These are phyloP conservation scores for Glycine soja DNA, from an alignment of 306 rosid species.

Conservation along the genomic window DNA sequence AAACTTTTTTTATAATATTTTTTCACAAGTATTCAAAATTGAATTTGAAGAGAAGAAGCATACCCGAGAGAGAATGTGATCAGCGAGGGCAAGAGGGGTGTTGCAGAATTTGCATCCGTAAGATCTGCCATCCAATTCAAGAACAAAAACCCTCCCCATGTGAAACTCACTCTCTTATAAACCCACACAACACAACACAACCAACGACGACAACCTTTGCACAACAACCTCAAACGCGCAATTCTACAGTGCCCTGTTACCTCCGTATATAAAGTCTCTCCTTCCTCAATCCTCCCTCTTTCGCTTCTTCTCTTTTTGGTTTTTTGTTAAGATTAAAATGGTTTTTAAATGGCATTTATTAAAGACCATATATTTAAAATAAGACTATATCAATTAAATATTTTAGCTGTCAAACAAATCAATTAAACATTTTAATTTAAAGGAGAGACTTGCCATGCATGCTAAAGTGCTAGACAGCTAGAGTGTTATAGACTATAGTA, in stretches of 20 bases:
- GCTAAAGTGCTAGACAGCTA: no score
- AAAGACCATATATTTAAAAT: not conserved
- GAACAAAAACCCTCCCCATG: conserved; percentile 80
- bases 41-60: not conserved
- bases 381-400: no score
- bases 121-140: conserved; percentile 81
- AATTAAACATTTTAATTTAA: not conserved
- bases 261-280: not conserved
- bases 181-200: not conserved
- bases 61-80: conserved; percentile 79
- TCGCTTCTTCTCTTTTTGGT: not conserved
- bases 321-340: not conserved
- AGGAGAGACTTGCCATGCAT: not conserved
- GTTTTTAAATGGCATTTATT: not conserved
- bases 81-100: conserved; percentile 68
- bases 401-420: not conserved
- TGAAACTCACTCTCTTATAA: conserved; percentile 13
- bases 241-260: not conserved
- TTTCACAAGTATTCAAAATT: no score
- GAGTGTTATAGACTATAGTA: no score
- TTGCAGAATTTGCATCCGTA: conserved; percentile 70
- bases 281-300: not conserved
- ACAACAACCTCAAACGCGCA: not conserved
- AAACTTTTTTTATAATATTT: no score
- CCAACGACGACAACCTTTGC: not conserved